Conservation (phyloP, 2,329 filamentous ascomycete species). For the Sporothrix pseudoabietina region DNA sequence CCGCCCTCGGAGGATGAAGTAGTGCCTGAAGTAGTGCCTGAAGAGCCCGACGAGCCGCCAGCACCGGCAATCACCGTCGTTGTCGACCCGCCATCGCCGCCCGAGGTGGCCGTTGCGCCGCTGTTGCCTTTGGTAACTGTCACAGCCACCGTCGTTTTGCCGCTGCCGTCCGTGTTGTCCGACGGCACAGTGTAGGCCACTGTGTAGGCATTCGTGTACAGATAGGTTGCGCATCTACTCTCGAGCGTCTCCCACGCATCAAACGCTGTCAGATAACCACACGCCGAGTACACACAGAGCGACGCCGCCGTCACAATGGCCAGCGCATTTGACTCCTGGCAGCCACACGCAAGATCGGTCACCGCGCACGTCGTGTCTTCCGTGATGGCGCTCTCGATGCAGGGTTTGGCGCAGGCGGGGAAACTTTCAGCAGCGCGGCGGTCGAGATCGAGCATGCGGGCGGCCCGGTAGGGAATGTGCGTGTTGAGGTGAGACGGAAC, state of each 20-base stretch:
- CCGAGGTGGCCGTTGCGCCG: background rate
- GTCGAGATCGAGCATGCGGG: background rate
- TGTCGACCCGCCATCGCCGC: background rate
- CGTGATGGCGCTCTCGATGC: slow-evolving; percentile 29
- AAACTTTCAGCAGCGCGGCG: background rate
- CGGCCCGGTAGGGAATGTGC: background rate
- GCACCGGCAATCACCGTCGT: background rate
- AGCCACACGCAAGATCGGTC: slow-evolving; percentile 30
- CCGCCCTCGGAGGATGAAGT: background rate
- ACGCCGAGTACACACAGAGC: slow-evolving; percentile 25
- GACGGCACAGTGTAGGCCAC: background rate
- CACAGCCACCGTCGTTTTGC: background rate
- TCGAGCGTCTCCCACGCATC: slow-evolving; percentile 21
- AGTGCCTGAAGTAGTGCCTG: background rate
- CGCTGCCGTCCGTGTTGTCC: background rate
- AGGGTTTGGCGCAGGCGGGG: slow-evolving; percentile 29
- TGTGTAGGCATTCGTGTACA: background rate
- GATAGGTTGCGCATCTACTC: background rate
- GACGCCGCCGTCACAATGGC: slow-evolving; percentile 24
- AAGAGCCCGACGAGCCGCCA: slow-evolving; percentile 4
- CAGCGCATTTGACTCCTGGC: slow-evolving; percentile 23
- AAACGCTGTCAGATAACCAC: slow-evolving; percentile 27
- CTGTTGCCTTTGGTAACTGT: background rate
- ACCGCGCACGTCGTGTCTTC: slow-evolving; percentile 30
- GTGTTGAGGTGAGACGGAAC: background rate